Evolutionary conservation across 2,329 filamentous ascomycete species (phyloP), one percentile per base, ranked within the genome.

Genomic region (Alternaria sp.): DNA sequence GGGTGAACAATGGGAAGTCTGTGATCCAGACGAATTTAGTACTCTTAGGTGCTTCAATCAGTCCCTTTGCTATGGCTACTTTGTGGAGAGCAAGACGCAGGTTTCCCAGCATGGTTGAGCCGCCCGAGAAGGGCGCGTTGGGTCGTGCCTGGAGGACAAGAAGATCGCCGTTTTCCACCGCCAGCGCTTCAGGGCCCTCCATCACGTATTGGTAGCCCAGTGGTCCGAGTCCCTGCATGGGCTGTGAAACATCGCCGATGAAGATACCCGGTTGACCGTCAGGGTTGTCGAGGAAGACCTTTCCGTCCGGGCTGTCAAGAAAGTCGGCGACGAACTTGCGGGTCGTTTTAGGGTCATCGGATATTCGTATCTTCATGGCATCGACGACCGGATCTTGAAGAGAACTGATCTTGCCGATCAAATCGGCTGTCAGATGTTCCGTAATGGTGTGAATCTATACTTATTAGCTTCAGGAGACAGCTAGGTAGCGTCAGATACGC

Each of bases 1-100:
- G 92, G 1, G 93, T 93, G 82, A 99, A 99, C 72, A 99, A 88
- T 12, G 96, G 96, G 76, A 99, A 99, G 63, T 95, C 89, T 1
- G 87, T 91, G 12, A 99, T 87, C 96, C 96, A 99, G 59, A 91
- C 85, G 79, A 94, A 95, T 62, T 84, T 84, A 1, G 81, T 87
- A 93, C 61, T 84, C 84, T 12, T 77, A 1, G 77, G 85, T 0
- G 83, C 77, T 0, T 81, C 72, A 19, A 93, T 82, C 30, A 91
- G 82, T 0, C 83, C 86, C 25, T 86, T 80, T n/a, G 87, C 85
- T 0, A 94, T 86, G 3, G 92, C 91, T 9, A 85, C 83, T 62
- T 88, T 87, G 82, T 93, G 90, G 0, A 97, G 80, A 0, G 89
- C 86, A 5, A 85, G 87, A 32, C 94, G 89, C 6, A 97, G 81